Evolutionary conservation across 176 grass and related monocot species (phyloP).

Genomic region (Areca catechu): DNA sequence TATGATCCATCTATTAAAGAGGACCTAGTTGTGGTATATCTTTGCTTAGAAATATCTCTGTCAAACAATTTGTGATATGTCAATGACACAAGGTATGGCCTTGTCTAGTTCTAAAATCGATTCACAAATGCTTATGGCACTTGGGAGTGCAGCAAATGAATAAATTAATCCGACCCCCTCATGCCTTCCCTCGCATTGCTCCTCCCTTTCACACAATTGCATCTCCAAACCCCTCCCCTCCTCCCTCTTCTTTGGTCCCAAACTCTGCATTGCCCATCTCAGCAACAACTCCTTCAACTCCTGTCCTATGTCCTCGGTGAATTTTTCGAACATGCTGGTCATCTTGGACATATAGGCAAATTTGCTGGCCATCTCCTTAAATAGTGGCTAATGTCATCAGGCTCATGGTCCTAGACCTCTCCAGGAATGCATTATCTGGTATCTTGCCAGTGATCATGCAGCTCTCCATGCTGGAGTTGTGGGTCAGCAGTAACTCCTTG

Average conservation of each 20-base stretch:
- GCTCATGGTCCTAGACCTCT: slow-evolving; percentile 64
- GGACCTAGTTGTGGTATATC: too few relatives aligned
- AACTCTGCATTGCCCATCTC: slow-evolving; percentile 61
- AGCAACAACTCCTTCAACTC: slow-evolving; percentile 56
- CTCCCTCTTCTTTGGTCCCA: slow-evolving; percentile 27
- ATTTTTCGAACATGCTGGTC: slow-evolving; percentile 27
- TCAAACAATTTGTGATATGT: too few relatives aligned
- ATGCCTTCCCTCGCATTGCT: slow-evolving; percentile 73
- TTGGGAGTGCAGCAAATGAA: too few relatives aligned
- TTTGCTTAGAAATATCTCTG: too few relatives aligned
- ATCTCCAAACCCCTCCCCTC: slow-evolving; percentile 67
- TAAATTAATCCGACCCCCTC: slow-evolving; percentile 9
- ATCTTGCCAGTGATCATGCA: slow-evolving; percentile 32
- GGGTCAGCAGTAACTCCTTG: slow-evolving; percentile 54
- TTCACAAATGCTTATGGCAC: too few relatives aligned
- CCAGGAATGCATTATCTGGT: slow-evolving; percentile 50
- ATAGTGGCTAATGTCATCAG: slow-evolving; percentile 46
- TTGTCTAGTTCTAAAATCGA: too few relatives aligned
- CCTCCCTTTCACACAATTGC: slow-evolving; percentile 49
- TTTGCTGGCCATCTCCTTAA: slow-evolving; percentile 42
- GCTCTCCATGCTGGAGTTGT: slow-evolving; percentile 58
- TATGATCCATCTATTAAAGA: too few relatives aligned
- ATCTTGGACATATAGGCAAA: slow-evolving; percentile 52
- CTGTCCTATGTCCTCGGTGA: slow-evolving; percentile 5
- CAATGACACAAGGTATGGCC: too few relatives aligned